Conservation (phyloP, 495 filamentous ascomycete genomes). For the Penicillium diatomitis region DNA sequence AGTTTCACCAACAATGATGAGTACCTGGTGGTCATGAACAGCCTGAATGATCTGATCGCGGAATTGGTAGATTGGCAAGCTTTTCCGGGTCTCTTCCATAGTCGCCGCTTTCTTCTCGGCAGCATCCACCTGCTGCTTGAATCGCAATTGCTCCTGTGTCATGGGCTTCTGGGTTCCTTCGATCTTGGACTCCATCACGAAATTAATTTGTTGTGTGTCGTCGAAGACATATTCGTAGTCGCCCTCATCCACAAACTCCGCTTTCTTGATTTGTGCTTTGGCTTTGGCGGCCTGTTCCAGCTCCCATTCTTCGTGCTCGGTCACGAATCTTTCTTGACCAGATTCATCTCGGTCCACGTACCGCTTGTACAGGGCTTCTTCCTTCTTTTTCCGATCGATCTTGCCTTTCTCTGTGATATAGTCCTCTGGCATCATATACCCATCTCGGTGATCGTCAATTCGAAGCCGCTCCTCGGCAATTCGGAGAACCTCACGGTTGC, state of each 20-base stretch:
- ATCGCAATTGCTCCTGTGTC: slow-evolving; percentile 66
- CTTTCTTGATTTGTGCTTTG: slow-evolving; percentile 70
- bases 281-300: slow-evolving; percentile 82
- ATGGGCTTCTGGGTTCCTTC: slow-evolving; percentile 58
- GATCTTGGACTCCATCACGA: slow-evolving; percentile 64
- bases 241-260: slow-evolving; percentile 69
- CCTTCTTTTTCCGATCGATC: slow-evolving; percentile 81
- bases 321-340: slow-evolving; percentile 82
- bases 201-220: slow-evolving; percentile 78
- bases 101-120: slow-evolving; percentile 76
- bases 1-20: slow-evolving; percentile 82
- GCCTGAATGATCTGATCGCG: slow-evolving; percentile 66
- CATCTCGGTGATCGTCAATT: slow-evolving; percentile 88
- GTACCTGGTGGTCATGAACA: slow-evolving; percentile 68
- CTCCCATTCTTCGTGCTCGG: slow-evolving; percentile 96
- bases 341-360: slow-evolving; percentile 84
- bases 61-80: slow-evolving; percentile 82
- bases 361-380: slow-evolving; percentile 81
- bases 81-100: slow-evolving; percentile 89
- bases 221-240: slow-evolving; percentile 96
- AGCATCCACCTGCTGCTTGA: slow-evolving; percentile 72
- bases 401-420: slow-evolving; percentile 91
- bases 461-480: slow-evolving; percentile 80
- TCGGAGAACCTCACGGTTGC: slow-evolving; percentile 77
- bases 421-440: slow-evolving; percentile 89